Base-by-base conservation (phyloP, 441 rosid genomes). In the Macaranga tanarius region DNA sequence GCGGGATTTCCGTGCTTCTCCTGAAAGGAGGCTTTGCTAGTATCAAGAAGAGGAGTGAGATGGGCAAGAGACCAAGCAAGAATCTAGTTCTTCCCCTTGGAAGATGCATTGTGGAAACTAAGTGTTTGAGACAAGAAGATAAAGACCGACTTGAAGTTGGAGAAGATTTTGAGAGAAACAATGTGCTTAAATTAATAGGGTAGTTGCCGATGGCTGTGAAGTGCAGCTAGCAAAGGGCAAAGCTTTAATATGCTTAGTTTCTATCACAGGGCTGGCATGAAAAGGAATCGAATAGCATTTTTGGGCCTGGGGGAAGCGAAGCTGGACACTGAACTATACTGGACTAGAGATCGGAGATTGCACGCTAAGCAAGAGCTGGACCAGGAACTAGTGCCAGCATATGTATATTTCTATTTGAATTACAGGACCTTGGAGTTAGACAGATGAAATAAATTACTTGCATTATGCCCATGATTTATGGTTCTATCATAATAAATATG, bases 301-400 rank as follows among this genome's bases (percentile, higher is more conserved):
- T 16, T 26, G 64, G 76, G 19, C 56, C 70, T 65, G 50, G n/a
- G 42, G 40, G 50, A 28, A 28, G 31, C 1, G 31, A 28, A 28
- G 31, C 31, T 28, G 31, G 31, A 28, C 31, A 28, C 31, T 40
- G 12, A 50, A 50, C 54, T 8, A 13, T 8, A 22, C 34, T 40
- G 50, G 67, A 42, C 62, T 22, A 4, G 6, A 16, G 20, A 25
- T 17, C 40, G 23, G 56, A 40, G 15, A 70, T 59, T 58, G 56
- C 65, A 70, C 73, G 73, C 65, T 3, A 70, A 45, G 73, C 73
- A 58, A 45, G 45, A 1, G 19, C 56, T 58, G 73, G 73, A 58
- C 65, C 65, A 42, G 15, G 4, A 48, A 38, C 25, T 17, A 7
- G 34, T 15, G 5, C n/a, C n/a, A n/a, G n/a, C n/a, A 9, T 9